Percentiles rank a stretch among this genome's conserved stretches.
phyloP scores from a whole-genome alignment of 352 stramenopile genomes.

The Globisporangium spiculum region DNA sequence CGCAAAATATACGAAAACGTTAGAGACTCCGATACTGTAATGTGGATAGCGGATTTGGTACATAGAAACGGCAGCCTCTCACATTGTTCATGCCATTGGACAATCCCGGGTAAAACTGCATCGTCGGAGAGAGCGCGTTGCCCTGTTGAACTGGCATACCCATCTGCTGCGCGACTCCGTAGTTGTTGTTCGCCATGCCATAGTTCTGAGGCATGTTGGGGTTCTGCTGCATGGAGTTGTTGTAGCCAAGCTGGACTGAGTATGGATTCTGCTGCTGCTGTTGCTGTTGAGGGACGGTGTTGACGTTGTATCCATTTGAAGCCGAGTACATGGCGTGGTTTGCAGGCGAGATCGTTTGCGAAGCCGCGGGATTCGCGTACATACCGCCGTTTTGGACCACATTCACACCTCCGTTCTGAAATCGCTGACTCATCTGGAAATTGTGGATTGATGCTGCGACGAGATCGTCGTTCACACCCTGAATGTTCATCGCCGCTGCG shows the following conservation, averaged over 20 bases:
- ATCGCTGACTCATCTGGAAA: constrained; percentile 69
- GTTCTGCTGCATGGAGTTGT: constrained; percentile 38
- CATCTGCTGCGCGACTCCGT: constrained; percentile 10
- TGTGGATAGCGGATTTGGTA: too few relatives aligned
- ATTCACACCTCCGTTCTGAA: constrained; percentile 17
- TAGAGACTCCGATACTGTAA: neutral
- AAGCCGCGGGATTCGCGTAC: constrained; percentile 11
- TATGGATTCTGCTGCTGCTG: constrained; percentile 28
- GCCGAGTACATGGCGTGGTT: constrained; percentile 49
- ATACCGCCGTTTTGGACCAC: constrained; percentile 13
- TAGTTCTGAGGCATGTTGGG: constrained; percentile 52
- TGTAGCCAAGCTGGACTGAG: constrained; percentile 34
- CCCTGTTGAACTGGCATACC: constrained; percentile 14
- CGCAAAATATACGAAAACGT: neutral
- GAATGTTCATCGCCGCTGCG: constrained; percentile 33
- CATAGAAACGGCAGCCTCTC: neutral
- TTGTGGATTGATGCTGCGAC: constrained; percentile 73
- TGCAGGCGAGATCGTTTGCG: constrained; percentile 33
- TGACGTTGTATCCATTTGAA: constrained; percentile 43
- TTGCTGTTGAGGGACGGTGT: constrained; percentile 14
- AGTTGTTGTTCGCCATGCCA: constrained; percentile 29
- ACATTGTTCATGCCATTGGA: constrained; percentile 18
- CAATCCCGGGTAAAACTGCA: constrained; percentile 16
- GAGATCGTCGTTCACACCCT: constrained; percentile 66
- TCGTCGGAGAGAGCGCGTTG: neutral